Percentiles rank a stretch among this genome's conserved stretches.
phyloP scores from a whole-genome alignment of 2,329 filamentous ascomycete genomes.

The Golovinomyces cichoracearum region DNA sequence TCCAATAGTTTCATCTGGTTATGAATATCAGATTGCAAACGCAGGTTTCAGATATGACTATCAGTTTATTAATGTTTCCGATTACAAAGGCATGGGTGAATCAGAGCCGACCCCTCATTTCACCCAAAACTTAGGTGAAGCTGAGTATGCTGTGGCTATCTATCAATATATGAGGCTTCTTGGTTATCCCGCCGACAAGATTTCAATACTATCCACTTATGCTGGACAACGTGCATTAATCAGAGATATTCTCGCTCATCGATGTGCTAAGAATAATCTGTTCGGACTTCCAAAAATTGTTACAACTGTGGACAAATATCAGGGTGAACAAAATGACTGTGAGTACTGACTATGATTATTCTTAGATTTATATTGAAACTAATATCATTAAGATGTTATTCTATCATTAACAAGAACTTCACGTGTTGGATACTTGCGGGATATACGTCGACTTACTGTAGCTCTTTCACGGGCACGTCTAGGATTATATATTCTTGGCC shows the following conservation, averaged over 20 bases:
- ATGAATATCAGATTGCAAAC: slow-evolving; percentile 60
- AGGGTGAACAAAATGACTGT: slow-evolving; percentile 98
- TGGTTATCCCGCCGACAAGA: slow-evolving; percentile 49
- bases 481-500: slow-evolving; percentile 75
- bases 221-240: slow-evolving; percentile 77
- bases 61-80: slow-evolving; percentile 84
- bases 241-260: slow-evolving; percentile 56
- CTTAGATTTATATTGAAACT: slow-evolving; percentile 1
- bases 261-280: slow-evolving; percentile 57
- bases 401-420: slow-evolving; percentile 76
- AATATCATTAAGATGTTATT: slow-evolving; percentile 43
- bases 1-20: slow-evolving; percentile 38
- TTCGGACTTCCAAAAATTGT: slow-evolving; percentile 79
- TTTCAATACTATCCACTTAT: slow-evolving; percentile 80
- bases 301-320: slow-evolving; percentile 93
- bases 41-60: slow-evolving; percentile 82
- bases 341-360: slow-evolving; percentile 19
- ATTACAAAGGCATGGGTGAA: slow-evolving; percentile 80
- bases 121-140: slow-evolving; percentile 86
- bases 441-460: slow-evolving; percentile 79
- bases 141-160: slow-evolving; percentile 84
- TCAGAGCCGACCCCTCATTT: slow-evolving; percentile 79
- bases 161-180: slow-evolving; percentile 95
- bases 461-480: slow-evolving; percentile 77
- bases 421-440: slow-evolving; percentile 72